These are phyloP conservation scores for Carex arenaria DNA, from an alignment of 202 grass and related monocot genomes.

Conservation along the genomic window DNA sequence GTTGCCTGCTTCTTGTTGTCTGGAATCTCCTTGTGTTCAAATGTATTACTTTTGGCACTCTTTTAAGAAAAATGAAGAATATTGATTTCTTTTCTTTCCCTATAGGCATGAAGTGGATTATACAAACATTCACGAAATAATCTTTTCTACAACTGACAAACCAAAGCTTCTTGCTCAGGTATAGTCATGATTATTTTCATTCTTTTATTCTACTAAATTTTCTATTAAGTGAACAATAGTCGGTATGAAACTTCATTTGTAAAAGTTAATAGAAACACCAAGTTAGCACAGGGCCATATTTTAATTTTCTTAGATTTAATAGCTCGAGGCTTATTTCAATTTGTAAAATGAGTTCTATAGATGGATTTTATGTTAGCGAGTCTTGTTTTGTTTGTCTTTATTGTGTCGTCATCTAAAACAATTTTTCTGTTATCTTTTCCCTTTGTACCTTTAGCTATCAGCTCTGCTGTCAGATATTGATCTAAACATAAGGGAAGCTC, in stretches of 20 bases:
- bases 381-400: not conserved
- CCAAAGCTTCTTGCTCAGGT: conserved; percentile 76
- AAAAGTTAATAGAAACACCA: not conserved
- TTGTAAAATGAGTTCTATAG: not conserved
- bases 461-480: conserved; percentile 68
- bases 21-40: not conserved
- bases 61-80: not conserved
- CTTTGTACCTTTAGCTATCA: conserved; percentile 48
- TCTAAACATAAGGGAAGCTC: conserved; percentile 80
- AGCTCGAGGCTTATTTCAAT: not conserved
- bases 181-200: not conserved
- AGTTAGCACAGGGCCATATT: not conserved
- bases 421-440: not conserved
- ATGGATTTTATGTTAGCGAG: not conserved
- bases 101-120: conserved; percentile 44
- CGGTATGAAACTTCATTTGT: not conserved
- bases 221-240: not conserved
- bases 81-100: not conserved
- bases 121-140: conserved; percentile 59
- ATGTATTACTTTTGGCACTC: not conserved
- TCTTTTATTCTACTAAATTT: not conserved
- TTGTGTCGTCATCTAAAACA: conserved; percentile 12
- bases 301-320: not conserved
- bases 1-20: not conserved
- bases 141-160: conserved; percentile 63